Base-by-base conservation (phyloP, 2,329 filamentous ascomycete species). In the Emergomyces africanus region DNA sequence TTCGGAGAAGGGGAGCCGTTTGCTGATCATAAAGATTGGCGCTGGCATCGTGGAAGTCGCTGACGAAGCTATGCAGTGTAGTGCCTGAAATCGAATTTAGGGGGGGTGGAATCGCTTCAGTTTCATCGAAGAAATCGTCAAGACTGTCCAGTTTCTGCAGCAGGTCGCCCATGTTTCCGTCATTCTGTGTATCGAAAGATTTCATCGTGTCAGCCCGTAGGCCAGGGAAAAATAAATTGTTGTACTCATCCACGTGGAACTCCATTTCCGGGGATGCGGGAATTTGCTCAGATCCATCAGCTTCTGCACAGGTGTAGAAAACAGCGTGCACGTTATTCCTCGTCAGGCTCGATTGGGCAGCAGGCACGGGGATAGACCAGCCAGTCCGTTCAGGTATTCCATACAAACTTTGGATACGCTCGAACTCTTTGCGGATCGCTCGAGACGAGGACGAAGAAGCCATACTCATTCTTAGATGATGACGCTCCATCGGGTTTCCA, bases 401-500 rank as follows among this genome's bases (percentile, higher is more conserved):
- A 70, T 97, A 99, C 39, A 99, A 76, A 68, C 90, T 96, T 70
- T 96, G 88, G 0, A 90, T 96, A 25, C 89, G 86, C 69, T 96
- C 92, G 66, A 96, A 97, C 73, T 97, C 91, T 70, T 96, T 97
- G 54, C 89, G 86, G 55, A 94, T 87, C 0, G 87, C 84, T 66
- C 88, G 87, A 0, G 90, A 94, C 2, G 90, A 90, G 0, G 88
- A 86, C 10, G 74, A 69, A 14, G 89, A 87, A 5, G 90, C 91
- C 90, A 99, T 96, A 72, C 92, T 97, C 95, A 99, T 99, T 44
- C 94, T 85, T 60, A 99, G 77, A 69, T 97, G 90, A 66, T 96
- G 90, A 66, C 89, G 90, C 72, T 97, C 94, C 81, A 96, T 90
- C 1, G 92, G 88, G 37, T 88, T 90, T 4, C 89, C 88, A 0